Evolutionary conservation across 2,329 filamentous ascomycete genomes (phyloP), one percentile per base, ranked within the genome.

Genomic region (Trichophyton mentagrophytes): DNA sequence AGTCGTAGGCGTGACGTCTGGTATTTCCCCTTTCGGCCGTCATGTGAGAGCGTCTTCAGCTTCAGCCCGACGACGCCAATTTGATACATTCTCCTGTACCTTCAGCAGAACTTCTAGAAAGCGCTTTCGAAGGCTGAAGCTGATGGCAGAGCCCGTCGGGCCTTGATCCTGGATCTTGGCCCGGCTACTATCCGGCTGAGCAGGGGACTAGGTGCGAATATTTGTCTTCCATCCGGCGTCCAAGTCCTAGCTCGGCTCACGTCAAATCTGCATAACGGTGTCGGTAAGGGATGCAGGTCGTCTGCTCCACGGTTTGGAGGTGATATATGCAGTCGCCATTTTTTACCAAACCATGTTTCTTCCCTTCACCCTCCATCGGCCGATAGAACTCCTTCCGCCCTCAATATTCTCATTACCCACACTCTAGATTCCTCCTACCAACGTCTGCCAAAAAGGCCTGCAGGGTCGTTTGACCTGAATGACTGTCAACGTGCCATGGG

Each of bases 111-210:
- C 51, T 55, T 55, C 27, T 55, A n/a, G 51, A 55, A 55, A 38
- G 4, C 27, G 27, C 51, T n/a, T n/a, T 55, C 51, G 51, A 36
- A 55, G 25, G 8, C 51, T 27, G 51, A 36, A 36, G 13, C n/a
- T 27, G 15, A 33, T 27, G 51, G 27, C n/a, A 55, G 51, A 55
- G 51, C 49, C 33, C 33, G 51, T 17, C 38, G 11, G n/a, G 47
- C 47, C 25, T 22, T 20, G 27, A 55, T n/a, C 51, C 30, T 27
- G 47, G 38, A 22, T 8, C 55, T 57, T 57, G 55, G 55, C 55
- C 40, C 55, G 55, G 55, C 40, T 57, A 38, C 55, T 57, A 57
- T 44, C 55, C 55, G 55, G 17, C 9, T 25, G 17, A 57, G 40
- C 55, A 57, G 55, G 55, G 55, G 3, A 44, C 40, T 17, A 25